phyloP scores from a whole-genome alignment of 495 filamentous ascomycete genomes.

The Daldinia decipiens region DNA sequence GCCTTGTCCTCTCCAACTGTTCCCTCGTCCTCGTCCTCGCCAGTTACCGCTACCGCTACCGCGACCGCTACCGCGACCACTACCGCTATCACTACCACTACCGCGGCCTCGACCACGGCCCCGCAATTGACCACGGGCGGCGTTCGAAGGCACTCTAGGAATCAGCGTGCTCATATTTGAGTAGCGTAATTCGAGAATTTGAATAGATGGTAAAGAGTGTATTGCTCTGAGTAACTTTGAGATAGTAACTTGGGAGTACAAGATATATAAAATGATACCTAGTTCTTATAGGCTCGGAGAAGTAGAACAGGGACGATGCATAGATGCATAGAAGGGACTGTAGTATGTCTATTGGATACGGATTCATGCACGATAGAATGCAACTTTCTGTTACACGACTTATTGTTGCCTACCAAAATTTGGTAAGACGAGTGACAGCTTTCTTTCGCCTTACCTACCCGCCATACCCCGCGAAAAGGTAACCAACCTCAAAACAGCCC shows the following conservation, averaged over 20 bases:
- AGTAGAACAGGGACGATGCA: conserved; percentile 8
- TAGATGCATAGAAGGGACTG: background rate
- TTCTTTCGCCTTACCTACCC: conserved; percentile 4
- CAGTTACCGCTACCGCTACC: background rate
- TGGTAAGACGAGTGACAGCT: background rate
- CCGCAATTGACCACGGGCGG: conserved; percentile 12
- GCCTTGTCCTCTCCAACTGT: background rate
- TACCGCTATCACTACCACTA: background rate
- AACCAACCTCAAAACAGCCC: background rate
- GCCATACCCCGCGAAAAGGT: background rate
- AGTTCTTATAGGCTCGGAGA: background rate
- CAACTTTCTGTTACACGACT: conserved; percentile 18
- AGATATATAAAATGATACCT: background rate
- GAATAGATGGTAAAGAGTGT: background rate
- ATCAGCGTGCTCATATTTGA: conserved; percentile 7
- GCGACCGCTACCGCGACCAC: background rate
- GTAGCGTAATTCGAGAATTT: background rate
- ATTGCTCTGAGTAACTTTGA: background rate
- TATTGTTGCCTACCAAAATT: background rate
- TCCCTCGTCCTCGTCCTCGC: background rate
- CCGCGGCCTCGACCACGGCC: background rate
- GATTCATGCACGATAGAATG: conserved; percentile 9
- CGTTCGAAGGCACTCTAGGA: conserved; percentile 24
- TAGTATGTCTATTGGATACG: background rate
- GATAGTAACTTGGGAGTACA: background rate